Percentiles rank a stretch among this genome's conserved stretches.
phyloP scores from a whole-genome alignment of 1,139 yeast species.

The Hemisphaericaspora lyxosophila region DNA sequence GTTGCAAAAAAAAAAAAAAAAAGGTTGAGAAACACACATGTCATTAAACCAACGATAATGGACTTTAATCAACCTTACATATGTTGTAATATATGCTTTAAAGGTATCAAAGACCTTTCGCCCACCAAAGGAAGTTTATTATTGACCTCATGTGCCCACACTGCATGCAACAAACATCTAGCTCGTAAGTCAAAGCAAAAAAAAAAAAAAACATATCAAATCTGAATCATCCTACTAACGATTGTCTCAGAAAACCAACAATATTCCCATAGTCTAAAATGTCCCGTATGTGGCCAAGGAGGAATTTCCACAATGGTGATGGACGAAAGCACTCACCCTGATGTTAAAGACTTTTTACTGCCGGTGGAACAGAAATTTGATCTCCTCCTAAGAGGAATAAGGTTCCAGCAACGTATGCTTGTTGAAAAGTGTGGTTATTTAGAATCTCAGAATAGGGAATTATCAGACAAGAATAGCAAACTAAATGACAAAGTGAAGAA shows the following conservation, averaged over 20 bases:
- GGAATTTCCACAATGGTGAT: slow-evolving; percentile 16
- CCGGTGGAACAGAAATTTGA: slow-evolving; percentile 20
- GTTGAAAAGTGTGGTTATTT: slow-evolving; percentile 8
- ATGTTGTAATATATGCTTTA: slow-evolving; percentile 22
- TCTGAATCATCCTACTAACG: too few relatives aligned
- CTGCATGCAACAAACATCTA: slow-evolving; percentile 21
- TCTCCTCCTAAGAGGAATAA: slow-evolving; percentile 14
- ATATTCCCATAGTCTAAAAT: slow-evolving; percentile 4
- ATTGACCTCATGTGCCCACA: slow-evolving; percentile 28
- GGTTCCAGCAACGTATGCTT: slow-evolving; percentile 17
- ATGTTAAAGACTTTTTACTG: slow-evolving; percentile 16
- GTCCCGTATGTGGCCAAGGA: slow-evolving; percentile 17
- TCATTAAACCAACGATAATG: slow-evolving; percentile 9
- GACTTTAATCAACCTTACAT: slow-evolving; percentile 21
- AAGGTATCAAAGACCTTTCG: slow-evolving; percentile 8
- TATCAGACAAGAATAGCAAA: slow-evolving; percentile 10
- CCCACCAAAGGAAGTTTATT: slow-evolving; percentile 9
- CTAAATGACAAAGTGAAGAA: slow-evolving; percentile 14
- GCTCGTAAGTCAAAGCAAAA: too few relatives aligned
- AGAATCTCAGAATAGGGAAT: slow-evolving; percentile 7
- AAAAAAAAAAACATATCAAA: too few relatives aligned
- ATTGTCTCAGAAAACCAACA: background rate
- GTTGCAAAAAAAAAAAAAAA: slow-evolving; percentile 1
- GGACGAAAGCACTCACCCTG: slow-evolving; percentile 15
- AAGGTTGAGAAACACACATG: too few relatives aligned